Evolutionary conservation across 192 early-diverging fungal genomes (phyloP).

Genomic region (Chytriomyces sp.): DNA sequence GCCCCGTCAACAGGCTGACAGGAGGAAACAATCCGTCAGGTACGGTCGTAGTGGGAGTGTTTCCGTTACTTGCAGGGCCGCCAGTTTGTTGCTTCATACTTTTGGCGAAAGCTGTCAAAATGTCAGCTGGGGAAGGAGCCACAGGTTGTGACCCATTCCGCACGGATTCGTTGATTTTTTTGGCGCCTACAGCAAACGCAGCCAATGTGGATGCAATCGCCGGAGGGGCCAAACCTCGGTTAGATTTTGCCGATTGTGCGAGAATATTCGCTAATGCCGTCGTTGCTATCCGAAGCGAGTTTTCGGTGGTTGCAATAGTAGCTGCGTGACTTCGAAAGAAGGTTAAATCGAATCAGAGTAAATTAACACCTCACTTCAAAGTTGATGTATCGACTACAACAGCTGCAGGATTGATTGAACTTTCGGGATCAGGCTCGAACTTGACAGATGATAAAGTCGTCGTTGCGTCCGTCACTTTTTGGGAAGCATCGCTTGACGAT

Average conservation of each 20-base stretch:
- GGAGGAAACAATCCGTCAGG: neutral
- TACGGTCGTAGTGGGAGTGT: neutral
- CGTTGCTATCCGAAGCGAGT: conserved; percentile 4
- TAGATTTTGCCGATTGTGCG: conserved; percentile 1
- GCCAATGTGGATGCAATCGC: conserved; percentile 19
- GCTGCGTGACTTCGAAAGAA: neutral
- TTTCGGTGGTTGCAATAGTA: conserved; percentile 13
- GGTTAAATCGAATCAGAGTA: neutral
- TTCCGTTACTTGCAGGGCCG: neutral
- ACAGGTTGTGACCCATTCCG: neutral
- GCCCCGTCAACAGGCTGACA: neutral
- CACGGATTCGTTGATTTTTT: conserved; percentile 25
- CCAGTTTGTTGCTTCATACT: neutral
- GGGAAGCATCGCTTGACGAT: neutral
- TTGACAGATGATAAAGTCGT: neutral
- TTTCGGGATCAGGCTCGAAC: no score
- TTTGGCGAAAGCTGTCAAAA: conserved; percentile 17
- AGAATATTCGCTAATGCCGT: conserved; percentile 20
- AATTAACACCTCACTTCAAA: neutral
- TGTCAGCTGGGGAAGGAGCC: conserved; percentile 11
- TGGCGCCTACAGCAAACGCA: conserved; percentile 20
- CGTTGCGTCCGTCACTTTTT: neutral
- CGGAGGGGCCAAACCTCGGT: neutral
- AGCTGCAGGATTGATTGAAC: neutral
- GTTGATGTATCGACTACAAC: neutral